Conservation (phyloP, 1,284 basidiomycete genomes). For the Ganoderma leucocontextum region DNA sequence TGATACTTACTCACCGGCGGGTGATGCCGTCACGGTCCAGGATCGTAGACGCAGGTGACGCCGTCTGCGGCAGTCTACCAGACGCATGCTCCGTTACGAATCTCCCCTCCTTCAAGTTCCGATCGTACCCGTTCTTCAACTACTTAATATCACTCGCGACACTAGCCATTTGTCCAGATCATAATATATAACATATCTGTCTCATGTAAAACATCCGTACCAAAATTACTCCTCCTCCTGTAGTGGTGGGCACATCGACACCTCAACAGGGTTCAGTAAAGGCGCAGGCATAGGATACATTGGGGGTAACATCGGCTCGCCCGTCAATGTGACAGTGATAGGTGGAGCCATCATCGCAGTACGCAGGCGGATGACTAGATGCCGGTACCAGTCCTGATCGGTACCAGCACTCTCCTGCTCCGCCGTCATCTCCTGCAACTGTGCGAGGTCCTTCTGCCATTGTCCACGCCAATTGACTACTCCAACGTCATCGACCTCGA, state of each 20-base stretch:
- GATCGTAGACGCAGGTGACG: too few species aligned
- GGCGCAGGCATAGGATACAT: constrained; percentile 39
- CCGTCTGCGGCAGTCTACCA: too few species aligned
- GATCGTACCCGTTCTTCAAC: too few species aligned
- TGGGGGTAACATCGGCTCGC: constrained; percentile 55
- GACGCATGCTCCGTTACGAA: too few species aligned
- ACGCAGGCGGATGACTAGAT: constrained; percentile 80
- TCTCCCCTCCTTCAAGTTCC: too few species aligned
- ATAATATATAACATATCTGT: too few species aligned
- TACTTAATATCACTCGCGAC: too few species aligned
- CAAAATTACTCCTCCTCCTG: constrained; percentile 27
- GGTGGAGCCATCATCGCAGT: constrained; percentile 71
- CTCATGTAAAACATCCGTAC: too few species aligned
- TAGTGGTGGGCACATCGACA: constrained; percentile 30
- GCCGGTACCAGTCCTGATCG: constrained; percentile 82
- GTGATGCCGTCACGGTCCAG: too few species aligned
- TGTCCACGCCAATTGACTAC: constrained; percentile 80
- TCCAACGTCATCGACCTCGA: constrained; percentile 79
- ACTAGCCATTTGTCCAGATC: too few species aligned
- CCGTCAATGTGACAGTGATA: too few species aligned
- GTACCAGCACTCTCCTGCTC: constrained; percentile 83
- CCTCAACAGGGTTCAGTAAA: constrained; percentile 38
- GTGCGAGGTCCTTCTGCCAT: constrained; percentile 79
- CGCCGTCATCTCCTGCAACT: constrained; percentile 72
- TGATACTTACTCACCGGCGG: too few species aligned